These are phyloP conservation scores for Sclerotinia minor DNA, from an alignment of 2,329 filamentous ascomycete genomes.

Conservation along the genomic window DNA sequence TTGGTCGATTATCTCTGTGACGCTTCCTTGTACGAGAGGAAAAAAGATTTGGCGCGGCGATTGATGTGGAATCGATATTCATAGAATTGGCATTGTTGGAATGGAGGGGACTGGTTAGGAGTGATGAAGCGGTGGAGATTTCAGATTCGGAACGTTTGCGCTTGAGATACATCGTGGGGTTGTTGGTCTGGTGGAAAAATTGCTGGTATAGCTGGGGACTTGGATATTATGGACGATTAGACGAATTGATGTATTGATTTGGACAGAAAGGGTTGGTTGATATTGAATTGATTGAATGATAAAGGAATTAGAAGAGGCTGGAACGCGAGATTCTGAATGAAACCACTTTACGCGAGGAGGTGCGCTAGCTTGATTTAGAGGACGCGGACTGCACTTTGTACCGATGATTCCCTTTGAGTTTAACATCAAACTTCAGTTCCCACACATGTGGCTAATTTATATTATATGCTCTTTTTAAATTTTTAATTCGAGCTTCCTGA, in stretches of 20 bases:
- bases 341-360: constrained; percentile 20
- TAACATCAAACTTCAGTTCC: neutral
- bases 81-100: constrained; percentile 43
- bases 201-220: neutral
- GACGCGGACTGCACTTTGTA: neutral
- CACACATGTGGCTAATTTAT: neutral
- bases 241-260: neutral
- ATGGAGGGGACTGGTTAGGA: constrained; percentile 43
- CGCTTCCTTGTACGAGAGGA: constrained; percentile 62
- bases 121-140: constrained; percentile 50
- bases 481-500: neutral
- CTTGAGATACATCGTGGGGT: constrained; percentile 53
- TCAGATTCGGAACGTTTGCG: constrained; percentile 64
- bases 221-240: neutral
- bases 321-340: constrained; percentile 4
- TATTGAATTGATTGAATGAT: constrained; percentile 5
- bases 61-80: constrained; percentile 40
- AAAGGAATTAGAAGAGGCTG: constrained; percentile 10
- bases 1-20: constrained; percentile 58
- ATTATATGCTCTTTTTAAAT: too few species aligned
- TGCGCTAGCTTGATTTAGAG: constrained; percentile 18
- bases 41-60: constrained; percentile 48
- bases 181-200: neutral
- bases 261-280: neutral
- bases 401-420: neutral